phyloP scores from a whole-genome alignment of 2,329 filamentous ascomycete species.

The Akanthomyces lecanii region DNA sequence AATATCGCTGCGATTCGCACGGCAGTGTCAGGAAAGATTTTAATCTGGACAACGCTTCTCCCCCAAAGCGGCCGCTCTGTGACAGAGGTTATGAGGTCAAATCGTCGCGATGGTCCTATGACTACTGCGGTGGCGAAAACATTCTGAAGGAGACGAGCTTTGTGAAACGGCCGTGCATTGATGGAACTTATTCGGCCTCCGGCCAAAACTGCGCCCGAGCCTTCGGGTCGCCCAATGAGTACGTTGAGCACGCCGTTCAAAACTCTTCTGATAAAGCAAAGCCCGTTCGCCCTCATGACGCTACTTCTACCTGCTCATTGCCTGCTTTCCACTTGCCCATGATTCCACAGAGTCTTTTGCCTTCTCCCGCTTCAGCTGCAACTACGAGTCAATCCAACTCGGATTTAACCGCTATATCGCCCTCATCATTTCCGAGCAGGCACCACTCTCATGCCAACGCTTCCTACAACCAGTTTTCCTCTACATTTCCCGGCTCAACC shows the following conservation, averaged over 20 bases:
- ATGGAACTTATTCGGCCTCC: conserved; percentile 38
- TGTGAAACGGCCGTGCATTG: conserved; percentile 48
- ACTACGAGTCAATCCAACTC: too few relatives aligned
- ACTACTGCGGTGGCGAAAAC: conserved; percentile 38
- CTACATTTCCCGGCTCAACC: conserved; percentile 46
- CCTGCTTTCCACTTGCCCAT: too few relatives aligned
- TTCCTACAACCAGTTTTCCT: conserved; percentile 48
- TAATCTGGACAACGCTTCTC: conserved; percentile 51
- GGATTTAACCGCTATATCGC: too few relatives aligned
- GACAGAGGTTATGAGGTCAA: conserved; percentile 51
- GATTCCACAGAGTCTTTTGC: too few relatives aligned
- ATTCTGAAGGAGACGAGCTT: conserved; percentile 47
- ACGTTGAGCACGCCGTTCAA: conserved; percentile 43
- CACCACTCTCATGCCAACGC: too few relatives aligned
- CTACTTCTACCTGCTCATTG: too few relatives aligned
- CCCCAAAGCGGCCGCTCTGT: conserved; percentile 40
- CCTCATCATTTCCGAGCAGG: too few relatives aligned
- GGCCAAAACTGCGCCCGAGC: conserved; percentile 55
- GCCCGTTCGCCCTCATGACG: too few relatives aligned
- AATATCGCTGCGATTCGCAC: too few relatives aligned
- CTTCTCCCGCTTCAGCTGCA: too few relatives aligned
- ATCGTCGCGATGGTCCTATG: conserved; percentile 42
- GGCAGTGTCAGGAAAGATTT: too few relatives aligned
- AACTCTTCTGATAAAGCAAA: too few relatives aligned
- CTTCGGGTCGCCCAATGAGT: conserved; percentile 50